Evolutionary conservation across 345 rosid species (phyloP).

Genomic region (Salix exigua): DNA sequence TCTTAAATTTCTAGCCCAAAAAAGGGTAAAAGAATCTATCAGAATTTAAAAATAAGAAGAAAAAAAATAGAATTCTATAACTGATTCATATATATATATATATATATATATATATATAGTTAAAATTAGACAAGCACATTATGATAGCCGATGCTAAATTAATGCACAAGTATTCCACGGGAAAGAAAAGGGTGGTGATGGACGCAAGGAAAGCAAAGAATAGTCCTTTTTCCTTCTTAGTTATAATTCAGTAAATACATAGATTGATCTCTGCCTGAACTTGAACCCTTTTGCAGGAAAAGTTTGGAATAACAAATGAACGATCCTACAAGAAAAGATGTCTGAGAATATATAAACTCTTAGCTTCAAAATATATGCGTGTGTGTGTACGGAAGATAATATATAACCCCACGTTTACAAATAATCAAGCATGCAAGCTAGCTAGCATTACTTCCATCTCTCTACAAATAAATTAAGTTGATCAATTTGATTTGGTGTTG

Average conservation of each 20-base stretch:
- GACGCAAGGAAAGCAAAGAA: constrained; percentile 32
- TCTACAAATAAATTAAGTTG: background rate
- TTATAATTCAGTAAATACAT: background rate
- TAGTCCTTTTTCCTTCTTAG: background rate
- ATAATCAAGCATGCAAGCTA: background rate
- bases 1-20: no score
- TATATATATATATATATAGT: no score
- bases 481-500: no score
- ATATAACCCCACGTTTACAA: background rate
- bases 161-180: background rate
- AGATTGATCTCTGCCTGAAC: background rate
- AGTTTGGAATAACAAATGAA: constrained; percentile 17
- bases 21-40: no score
- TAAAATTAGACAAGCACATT: background rate
- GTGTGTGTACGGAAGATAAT: background rate
- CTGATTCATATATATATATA: no score
- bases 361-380: no score
- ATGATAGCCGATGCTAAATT: background rate
- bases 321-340: background rate
- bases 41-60: no score
- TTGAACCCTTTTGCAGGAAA: constrained; percentile 3
- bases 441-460: background rate
- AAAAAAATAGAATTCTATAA: no score
- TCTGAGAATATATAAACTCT: background rate
- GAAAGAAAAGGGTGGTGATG: background rate